Conservation (phyloP, 306 rosid species). For the Canavalia ensiformis region DNA sequence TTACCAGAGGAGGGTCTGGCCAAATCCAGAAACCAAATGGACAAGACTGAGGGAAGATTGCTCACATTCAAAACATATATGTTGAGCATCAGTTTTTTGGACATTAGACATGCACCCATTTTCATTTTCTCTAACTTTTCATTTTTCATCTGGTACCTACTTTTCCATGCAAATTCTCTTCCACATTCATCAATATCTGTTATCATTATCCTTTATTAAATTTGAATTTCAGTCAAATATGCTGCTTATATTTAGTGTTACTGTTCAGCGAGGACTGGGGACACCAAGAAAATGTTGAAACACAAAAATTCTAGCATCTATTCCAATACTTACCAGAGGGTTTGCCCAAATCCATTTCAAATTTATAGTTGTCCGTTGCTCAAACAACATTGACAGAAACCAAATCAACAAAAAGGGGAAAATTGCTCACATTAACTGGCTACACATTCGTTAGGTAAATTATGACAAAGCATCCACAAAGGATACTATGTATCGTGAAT, state of each 20-base stretch:
- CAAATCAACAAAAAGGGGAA: conserved; percentile 27
- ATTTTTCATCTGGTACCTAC: no score
- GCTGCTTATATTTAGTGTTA: no score
- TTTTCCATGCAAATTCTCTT: no score
- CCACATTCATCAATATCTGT: no score
- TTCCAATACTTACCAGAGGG: neutral
- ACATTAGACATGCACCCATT: neutral
- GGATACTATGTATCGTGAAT: no score
- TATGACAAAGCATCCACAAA: no score
- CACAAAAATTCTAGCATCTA: neutral
- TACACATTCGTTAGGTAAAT: no score
- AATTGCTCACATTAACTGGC: conserved; percentile 33
- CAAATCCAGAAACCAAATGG: neutral
- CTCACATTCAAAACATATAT: neutral
- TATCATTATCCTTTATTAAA: no score
- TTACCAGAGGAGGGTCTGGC: neutral
- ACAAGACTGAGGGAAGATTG: conserved; percentile 45
- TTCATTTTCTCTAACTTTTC: no score
- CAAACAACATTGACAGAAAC: neutral
- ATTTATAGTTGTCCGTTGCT: conserved; percentile 25
- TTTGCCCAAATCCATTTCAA: no score
- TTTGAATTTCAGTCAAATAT: no score
- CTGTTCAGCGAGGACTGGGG: neutral
- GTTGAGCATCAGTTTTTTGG: neutral
- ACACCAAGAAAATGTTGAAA: no score